Percentiles rank a stretch among this genome's conserved stretches.
Conservation (phyloP, 2,329 filamentous ascomycete genomes). For the Laburnicola sp. region DNA sequence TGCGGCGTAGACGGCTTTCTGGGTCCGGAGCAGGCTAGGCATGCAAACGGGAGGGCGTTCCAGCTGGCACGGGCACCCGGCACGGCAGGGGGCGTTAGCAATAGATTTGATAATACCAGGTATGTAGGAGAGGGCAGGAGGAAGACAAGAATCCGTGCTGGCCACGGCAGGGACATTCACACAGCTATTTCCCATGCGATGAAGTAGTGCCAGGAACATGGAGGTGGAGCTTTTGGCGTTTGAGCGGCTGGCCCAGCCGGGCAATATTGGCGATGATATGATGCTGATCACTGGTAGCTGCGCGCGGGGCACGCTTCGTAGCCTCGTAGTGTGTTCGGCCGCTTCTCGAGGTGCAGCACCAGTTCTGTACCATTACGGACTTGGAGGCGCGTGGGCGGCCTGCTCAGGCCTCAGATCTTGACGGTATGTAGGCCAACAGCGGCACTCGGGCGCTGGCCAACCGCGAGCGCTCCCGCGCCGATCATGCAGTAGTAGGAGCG, state of each 20-base stretch:
- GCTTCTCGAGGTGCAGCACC: conserved; percentile 12
- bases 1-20: conserved; percentile 26
- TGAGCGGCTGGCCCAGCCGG: conserved; percentile 32
- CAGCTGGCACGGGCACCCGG: conserved; percentile 18
- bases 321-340: conserved; percentile 15
- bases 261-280: conserved; percentile 15
- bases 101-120: conserved; percentile 37
- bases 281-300: conserved; percentile 1
- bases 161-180: no score
- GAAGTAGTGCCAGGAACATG: conserved; percentile 40
- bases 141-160: conserved; percentile 30
- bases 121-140: conserved; percentile 16
- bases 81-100: conserved; percentile 35
- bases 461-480: conserved; percentile 35
- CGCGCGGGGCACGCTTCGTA: not conserved
- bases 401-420: conserved; percentile 14
- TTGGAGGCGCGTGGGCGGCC: conserved; percentile 7
- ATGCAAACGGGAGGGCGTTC: conserved; percentile 22
- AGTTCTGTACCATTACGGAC: conserved; percentile 15
- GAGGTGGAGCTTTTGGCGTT: conserved; percentile 43
- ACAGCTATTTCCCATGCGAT: conserved; percentile 28
- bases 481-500: conserved; percentile 39
- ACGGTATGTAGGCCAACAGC: conserved; percentile 15
- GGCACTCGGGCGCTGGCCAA: conserved; percentile 26
- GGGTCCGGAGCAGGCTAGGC: conserved; percentile 30